These are phyloP conservation scores for Salvia rosmarinus DNA, from an alignment of 257 asterid genomes.

Conservation along the genomic window DNA sequence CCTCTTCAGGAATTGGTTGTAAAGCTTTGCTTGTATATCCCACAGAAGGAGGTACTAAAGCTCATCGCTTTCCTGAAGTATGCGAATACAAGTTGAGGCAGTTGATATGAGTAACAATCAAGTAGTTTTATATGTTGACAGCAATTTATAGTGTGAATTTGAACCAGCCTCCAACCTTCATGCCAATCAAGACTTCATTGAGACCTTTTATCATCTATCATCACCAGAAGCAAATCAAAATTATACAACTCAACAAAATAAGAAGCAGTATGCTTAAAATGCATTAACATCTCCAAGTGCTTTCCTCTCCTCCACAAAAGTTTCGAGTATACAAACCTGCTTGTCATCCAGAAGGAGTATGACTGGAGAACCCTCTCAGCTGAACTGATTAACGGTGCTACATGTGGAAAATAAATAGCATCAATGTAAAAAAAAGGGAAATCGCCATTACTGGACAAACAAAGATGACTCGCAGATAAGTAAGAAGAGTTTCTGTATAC, in stretches of 20 bases:
- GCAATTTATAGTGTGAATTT: neutral
- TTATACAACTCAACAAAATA: neutral
- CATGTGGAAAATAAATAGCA: conserved; percentile 28
- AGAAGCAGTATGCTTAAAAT: conserved; percentile 1
- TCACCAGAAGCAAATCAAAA: conserved; percentile 21
- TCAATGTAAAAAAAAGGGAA: neutral
- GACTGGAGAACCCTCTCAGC: conserved; percentile 83
- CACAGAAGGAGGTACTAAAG: conserved; percentile 77
- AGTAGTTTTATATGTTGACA: too few relatives aligned
- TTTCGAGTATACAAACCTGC: conserved; percentile 54
- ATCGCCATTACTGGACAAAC: neutral
- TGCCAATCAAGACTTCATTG: conserved; percentile 83
- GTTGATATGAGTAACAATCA: conserved; percentile 19
- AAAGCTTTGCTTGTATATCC: conserved; percentile 68
- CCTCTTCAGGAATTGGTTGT: conserved; percentile 90
- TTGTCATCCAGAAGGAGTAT: conserved; percentile 66
- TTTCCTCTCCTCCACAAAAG: conserved; percentile 28
- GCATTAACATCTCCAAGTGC: neutral
- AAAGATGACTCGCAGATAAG: neutral
- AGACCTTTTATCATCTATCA: conserved; percentile 81
- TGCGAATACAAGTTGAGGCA: conserved; percentile 20
- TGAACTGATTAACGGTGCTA: conserved; percentile 84
- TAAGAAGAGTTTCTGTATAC: conserved; percentile 46
- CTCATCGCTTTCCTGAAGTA: conserved; percentile 83
- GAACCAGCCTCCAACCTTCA: conserved; percentile 83